Evolutionary conservation across 108 stramenopile genomes (phyloP), one percentile per base, ranked within the genome.

Genomic region (Discostella pseudostelligera): DNA sequence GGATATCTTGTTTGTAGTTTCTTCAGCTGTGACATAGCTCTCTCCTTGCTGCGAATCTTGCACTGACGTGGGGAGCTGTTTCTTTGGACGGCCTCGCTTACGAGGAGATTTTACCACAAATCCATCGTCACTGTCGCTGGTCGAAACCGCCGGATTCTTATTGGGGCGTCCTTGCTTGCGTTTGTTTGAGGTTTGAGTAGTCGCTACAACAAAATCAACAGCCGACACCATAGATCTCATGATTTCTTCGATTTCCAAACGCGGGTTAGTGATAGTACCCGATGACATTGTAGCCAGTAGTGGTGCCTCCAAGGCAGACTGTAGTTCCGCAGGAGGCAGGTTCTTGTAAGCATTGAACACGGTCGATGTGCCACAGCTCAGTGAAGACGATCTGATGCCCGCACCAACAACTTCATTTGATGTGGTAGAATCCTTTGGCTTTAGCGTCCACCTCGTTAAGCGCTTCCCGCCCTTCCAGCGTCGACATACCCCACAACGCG

Each of bases 391-490:
- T 44, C 17, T 24, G 8, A 20, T 20, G 26, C 22, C 59, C 59
- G 39, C 42, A 20, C 43, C 24, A 4, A 44, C 32, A 32, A 32
- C 32, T n/a, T n/a, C 17, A 39, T 4, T 25, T 26, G 21, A 13
- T n/a, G 3, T 45, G 22, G 61, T 16, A 48, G 61, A 21, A 48
- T 46, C 61, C 50, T 54, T 58, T 22, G 37, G 45, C 35, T 37
- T 61, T 39, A 58, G 8, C 17, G 25, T 64, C 64, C 64, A 65
- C 43, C 56, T 39, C 20, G 36, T 53, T 25, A 51, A 36, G 25
- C 72, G 37, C 49, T 73, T 65, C 3, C 72, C 72, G 22, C 49
- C 72, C 42, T 55, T 44, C 72, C 72, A 65, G 26, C 64, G 56
- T 2, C 51, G 56, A 53, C 72, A 73, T 35, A 53, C 58, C 19